Evolutionary conservation across 768 basidiomycete species (phyloP).

Genomic region (Lanmaoa pseudosensibilis): DNA sequence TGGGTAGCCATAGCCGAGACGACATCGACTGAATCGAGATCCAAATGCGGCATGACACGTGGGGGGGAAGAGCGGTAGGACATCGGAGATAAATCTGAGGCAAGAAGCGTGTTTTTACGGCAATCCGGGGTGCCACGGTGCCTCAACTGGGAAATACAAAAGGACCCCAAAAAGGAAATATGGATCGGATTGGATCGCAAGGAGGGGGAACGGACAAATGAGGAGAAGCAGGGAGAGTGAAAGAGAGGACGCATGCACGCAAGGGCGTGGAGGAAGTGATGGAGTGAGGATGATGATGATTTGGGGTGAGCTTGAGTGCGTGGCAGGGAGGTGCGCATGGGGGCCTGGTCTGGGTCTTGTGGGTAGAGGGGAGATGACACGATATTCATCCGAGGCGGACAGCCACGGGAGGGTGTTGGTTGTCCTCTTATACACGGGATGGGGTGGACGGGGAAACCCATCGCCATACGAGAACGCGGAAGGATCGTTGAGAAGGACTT

Average conservation of each 20-base stretch:
- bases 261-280: conserved; percentile 25
- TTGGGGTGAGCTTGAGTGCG: conserved; percentile 25
- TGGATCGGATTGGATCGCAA: conserved; percentile 18
- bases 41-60: conserved; percentile 25
- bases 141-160: conserved; percentile 22
- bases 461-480: conserved; percentile 7
- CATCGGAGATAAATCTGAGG: conserved; percentile 32
- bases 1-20: not conserved
- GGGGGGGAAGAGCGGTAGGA: conserved; percentile 6
- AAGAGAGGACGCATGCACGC: conserved; percentile 13
- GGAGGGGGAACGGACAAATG: not conserved
- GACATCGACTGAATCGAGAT: conserved; percentile 17
- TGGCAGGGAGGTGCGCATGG: conserved; percentile 15
- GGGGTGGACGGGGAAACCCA: not conserved
- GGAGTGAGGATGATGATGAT: conserved; percentile 6
- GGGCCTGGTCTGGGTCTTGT: conserved; percentile 24
- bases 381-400: conserved; percentile 11
- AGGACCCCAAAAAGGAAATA: conserved; percentile 11
- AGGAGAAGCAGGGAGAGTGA: not conserved
- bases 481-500: conserved; percentile 2
- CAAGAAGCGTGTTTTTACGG: conserved; percentile 19
- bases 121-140: conserved; percentile 33
- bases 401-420: conserved; percentile 18
- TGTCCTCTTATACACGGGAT: conserved; percentile 21
- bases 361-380: conserved; percentile 27